Conservation (phyloP, 2,329 filamentous ascomycete species). For the Seiridium cupressi region DNA sequence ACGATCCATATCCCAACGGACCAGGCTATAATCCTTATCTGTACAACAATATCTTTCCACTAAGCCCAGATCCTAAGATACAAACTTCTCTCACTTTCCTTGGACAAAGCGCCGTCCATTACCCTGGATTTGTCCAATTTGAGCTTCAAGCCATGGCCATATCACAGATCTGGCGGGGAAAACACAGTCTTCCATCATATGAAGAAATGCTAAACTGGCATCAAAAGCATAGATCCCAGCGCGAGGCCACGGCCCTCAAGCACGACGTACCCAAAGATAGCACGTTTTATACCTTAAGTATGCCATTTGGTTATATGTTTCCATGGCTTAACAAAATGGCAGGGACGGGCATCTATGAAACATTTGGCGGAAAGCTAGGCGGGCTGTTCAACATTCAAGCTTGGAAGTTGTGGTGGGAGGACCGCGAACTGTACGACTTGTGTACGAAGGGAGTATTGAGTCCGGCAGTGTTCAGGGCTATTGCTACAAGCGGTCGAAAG, state of each 20-base stretch:
- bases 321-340: conserved; percentile 9
- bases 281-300: conserved; percentile 9
- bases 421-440: conserved; percentile 9
- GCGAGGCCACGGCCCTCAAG: background rate
- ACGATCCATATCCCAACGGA: conserved; percentile 3
- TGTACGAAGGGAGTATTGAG: conserved; percentile 6
- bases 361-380: conserved; percentile 5
- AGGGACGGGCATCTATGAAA: conserved; percentile 8
- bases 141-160: conserved; percentile 11
- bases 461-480: conserved; percentile 9
- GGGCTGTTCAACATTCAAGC: conserved; percentile 10
- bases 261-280: background rate
- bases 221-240: background rate
- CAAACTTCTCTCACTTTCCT: conserved; percentile 11
- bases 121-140: conserved; percentile 11
- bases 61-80: conserved; percentile 4
- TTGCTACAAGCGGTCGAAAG: conserved; percentile 6
- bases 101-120: conserved; percentile 6
- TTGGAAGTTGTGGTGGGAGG: conserved; percentile 12
- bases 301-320: conserved; percentile 6
- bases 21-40: conserved; percentile 3
- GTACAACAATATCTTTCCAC: conserved; percentile 8
- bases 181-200: conserved; percentile 2
- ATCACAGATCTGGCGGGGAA: conserved; percentile 9
- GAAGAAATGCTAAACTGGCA: conserved; percentile 1